A percentile compares a stretch with the other conserved stretches of the same genome.
Evolutionary conservation across 2,329 filamentous ascomycete genomes (phyloP).

Genomic region (Alternaria panax): DNA sequence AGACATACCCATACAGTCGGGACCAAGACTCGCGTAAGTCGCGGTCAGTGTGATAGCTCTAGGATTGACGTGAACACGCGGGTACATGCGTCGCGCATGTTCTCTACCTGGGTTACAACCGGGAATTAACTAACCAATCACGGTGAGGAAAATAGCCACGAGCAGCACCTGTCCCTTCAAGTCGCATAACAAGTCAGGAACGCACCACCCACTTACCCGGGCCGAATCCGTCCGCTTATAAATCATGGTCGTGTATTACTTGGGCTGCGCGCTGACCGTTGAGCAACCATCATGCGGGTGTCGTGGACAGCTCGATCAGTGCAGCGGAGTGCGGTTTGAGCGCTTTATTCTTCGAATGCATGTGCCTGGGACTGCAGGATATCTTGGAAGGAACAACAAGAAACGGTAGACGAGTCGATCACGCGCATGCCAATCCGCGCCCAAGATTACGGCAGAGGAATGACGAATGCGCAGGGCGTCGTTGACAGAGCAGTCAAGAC

Average conservation of each 20-base stretch:
- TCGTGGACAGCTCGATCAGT: constrained; percentile 1
- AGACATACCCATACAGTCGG: background rate
- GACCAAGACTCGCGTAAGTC: background rate
- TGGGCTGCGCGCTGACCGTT: constrained; percentile 9
- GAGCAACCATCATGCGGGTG: background rate
- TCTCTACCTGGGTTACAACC: background rate
- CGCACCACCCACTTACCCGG: constrained; percentile 1
- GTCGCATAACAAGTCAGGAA: constrained; percentile 14
- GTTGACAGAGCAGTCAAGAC: background rate
- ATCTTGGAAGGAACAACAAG: background rate
- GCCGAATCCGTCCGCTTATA: background rate
- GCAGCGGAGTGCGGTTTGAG: background rate
- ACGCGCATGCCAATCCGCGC: background rate
- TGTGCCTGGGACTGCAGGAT: background rate
- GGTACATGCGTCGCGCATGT: constrained; percentile 5
- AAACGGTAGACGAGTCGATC: background rate
- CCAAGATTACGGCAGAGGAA: constrained; percentile 2
- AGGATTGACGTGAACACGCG: constrained; percentile 6
- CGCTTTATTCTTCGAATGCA: constrained; percentile 1
- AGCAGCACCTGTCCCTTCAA: constrained; percentile 1
- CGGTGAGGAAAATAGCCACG: background rate
- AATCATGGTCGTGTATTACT: constrained; percentile 6
- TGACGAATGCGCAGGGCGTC: background rate
- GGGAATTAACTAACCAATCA: background rate
- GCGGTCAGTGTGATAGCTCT: background rate